Evolutionary conservation across 345 rosid species (phyloP), one percentile per base, ranked within the genome.

Genomic region (Firmiana major): DNA sequence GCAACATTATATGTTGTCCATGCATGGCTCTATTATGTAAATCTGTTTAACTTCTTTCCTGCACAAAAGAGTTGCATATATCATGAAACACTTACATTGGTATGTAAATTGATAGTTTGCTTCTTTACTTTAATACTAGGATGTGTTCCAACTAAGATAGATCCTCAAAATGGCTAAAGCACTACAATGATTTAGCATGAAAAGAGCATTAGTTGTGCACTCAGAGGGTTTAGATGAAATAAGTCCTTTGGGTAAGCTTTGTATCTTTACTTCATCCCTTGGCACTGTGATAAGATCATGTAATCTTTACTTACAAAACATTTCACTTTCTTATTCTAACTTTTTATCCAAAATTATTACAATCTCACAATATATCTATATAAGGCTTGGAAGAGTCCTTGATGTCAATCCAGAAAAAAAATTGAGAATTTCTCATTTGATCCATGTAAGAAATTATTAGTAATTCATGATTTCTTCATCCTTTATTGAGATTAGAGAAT

Each of bases 221-320:
- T 97, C 97, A 17, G 93, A 87, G 81, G 99, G 99, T 74, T 82
- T 97, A 67, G 99, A 94, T 77, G 99, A 97, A 87, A 97, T 97
- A 83, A 97, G 97, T 84, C 97, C 99, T 88, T 91, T 0, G 1
- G 97, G 99, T 91, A 83, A 80, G 85, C 72, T 76, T 67, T n/a
- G 43, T 78, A 38, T 36, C n/a, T 15, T 71, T 66, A 8, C 59
- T 21, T 43, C 40, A 43, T 66, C 45, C n/a, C 21, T 66, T 10
- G 53, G 54, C 12, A 12, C 6, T 24, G 4, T 57, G n/a, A 51
- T 13, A 57, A 28, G 15, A 17, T 28, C 26, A 71, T 40, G 57
- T 68, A 12, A 21, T 40, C 28, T 24, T 66, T 42, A 16, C 54
- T 31, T 60, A 36, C 63, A 22, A 21, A 42, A 7, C 34, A 1